Percentiles rank a stretch among this genome's conserved stretches.
phyloP scores from a whole-genome alignment of 331 rosid species.

The Quercus lobata region DNA sequence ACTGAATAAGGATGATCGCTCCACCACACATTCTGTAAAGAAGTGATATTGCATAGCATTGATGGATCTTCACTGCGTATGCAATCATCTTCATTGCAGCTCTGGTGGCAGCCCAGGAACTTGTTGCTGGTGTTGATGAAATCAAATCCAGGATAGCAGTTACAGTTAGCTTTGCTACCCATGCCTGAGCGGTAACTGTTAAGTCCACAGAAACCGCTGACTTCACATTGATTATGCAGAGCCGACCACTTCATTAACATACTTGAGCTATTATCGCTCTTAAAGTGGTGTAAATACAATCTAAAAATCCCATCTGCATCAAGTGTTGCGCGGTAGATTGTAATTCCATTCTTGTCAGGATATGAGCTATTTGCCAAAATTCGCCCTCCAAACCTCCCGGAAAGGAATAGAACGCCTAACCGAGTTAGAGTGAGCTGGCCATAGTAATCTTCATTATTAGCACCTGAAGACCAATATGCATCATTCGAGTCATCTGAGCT shows the following conservation, averaged over 20 bases:
- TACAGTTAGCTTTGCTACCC: no score
- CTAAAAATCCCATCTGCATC: constrained; percentile 12
- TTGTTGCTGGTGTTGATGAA: no score
- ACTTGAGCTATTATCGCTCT: no score
- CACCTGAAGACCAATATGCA: background rate
- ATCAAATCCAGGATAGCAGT: no score
- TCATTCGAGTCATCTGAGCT: background rate
- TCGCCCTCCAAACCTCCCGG: no score
- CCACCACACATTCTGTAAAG: background rate
- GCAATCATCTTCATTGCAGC: rapidly evolving
- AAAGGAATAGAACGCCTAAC: background rate
- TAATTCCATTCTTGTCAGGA: no score
- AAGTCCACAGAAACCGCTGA: background rate
- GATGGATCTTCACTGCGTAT: rapidly evolving
- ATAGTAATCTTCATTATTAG: no score
- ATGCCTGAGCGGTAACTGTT: background rate
- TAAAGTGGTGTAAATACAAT: background rate
- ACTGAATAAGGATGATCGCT: rapidly evolving
- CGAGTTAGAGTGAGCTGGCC: background rate
- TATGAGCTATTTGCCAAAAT: background rate
- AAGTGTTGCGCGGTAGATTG: constrained; percentile 3
- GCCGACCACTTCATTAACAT: background rate
- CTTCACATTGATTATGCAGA: background rate
- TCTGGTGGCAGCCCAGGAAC: no score
- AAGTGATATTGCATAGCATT: background rate